Evolutionary conservation across 2,329 filamentous ascomycete genomes (phyloP), one percentile per base, ranked within the genome.

Genomic region (Fusarium marasasianum): DNA sequence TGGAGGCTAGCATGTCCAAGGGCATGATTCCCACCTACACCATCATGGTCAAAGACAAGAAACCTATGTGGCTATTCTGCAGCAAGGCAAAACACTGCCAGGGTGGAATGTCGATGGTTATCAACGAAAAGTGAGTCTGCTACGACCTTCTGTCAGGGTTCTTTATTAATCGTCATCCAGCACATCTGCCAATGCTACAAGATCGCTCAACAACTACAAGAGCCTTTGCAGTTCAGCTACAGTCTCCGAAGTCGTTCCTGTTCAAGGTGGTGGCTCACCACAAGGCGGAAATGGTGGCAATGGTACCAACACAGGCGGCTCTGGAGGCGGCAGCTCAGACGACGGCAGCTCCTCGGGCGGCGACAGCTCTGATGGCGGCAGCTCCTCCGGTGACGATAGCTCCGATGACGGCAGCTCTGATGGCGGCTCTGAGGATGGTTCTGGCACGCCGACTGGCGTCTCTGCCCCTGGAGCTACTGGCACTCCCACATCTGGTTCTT

Each of bases 51-150:
- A 91, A 91, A 79, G 86, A 90, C 81, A 89, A 87, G 50, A 91
- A 87, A 63, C 93, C 94, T 37, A 86, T 95, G 74, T 96, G 94
- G 93, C 84, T 93, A 74, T 96, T 92, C 87, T 96, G 93, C 84
- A 91, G 90, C 37, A 91, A 94, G 82, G 90, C 81, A 51, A 89
- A 87, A 79, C 94, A 96, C 84, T 96, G 93, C 83, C 89, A 94
- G 82, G 84, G 80, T 54, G 92, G 92, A 71, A 95, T 95, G 92
- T 87, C 88, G 65, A 92, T 93, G 85, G 92, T 93, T 38, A 91
- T 95, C 80, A 95, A 95, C 82, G 90, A 90, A 83, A 87, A 92
- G 91, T 93, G 83, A 83, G 91, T 83, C 26, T 20, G 6, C 15
- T 26, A 12, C 15, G 38, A 14, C 26, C 14, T 37, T 29, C 10